Base-by-base conservation (phyloP, 495 filamentous ascomycete species). In the Aspergillus indologenus region DNA sequence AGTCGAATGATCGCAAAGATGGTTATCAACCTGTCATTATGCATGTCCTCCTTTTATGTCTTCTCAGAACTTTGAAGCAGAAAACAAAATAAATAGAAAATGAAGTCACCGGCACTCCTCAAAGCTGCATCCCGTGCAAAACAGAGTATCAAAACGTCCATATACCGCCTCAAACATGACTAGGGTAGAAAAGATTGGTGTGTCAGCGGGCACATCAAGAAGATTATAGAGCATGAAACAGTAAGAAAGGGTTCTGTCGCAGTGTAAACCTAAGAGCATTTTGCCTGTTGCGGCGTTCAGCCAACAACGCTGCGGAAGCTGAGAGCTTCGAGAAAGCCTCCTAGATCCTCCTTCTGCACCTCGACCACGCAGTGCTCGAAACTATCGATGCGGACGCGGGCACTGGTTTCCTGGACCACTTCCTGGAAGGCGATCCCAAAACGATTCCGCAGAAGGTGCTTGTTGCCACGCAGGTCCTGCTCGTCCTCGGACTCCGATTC, bases 291-390 rank as follows among this genome's bases (percentile, higher is more conserved):
- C 34, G 12, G 34, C 22, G 11, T 3, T 75, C 77, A 96, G 46
- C 93, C 93, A 53, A 97, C 86, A 14, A 98, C 92, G 68, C 85
- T 86, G 79, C 92, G 93, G 82, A 91, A 85, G 70, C 92, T 96
- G 70, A 98, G 70, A 50, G 87, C 84, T 77, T 98, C 94, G 61
- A 98, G 79, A 71, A 98, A 98, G 12, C 87, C 91, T 19, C 87
- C 83, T 26, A 98, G 78, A 74, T 98, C 93, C 68, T 98, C 94
- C 75, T 96, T 96, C 76, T 87, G 85, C 29, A 98, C 94, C 75
- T 98, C 94, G 49, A 97, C 91, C 11, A 98, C 95, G 62, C 90
- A 96, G 70, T 96, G 88, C 74, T 98, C 95, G 72, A 98, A 98
- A 73, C 88, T 92, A 70, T 98, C 94, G 62, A 97, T 96, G 56